These are phyloP conservation scores for Fraxinus cuspidata DNA, from an alignment of 257 asterid genomes.

Conservation along the genomic window DNA sequence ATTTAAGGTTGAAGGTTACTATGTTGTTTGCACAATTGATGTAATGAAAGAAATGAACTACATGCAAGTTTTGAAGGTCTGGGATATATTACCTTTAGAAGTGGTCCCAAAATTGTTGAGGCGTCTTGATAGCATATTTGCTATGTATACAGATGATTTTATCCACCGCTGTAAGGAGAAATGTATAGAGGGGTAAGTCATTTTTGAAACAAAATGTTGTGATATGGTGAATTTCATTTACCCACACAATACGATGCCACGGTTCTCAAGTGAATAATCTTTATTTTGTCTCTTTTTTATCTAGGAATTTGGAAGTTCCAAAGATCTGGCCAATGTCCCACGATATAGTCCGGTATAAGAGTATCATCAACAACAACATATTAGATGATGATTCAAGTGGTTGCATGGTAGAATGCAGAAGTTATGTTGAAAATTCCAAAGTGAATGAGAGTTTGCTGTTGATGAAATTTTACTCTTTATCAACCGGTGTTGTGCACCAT, in stretches of 20 bases:
- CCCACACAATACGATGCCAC: neutral
- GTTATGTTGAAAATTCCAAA: slow-evolving; percentile 57
- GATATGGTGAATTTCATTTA: neutral
- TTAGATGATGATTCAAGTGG: slow-evolving; percentile 26
- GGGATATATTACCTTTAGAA: slow-evolving; percentile 56
- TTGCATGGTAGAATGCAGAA: slow-evolving; percentile 32
- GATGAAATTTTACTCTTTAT: slow-evolving; percentile 71
- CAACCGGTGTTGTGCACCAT: slow-evolving; percentile 50
- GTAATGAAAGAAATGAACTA: slow-evolving; percentile 41
- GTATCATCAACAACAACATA: neutral
- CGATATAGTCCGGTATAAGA: slow-evolving; percentile 44
- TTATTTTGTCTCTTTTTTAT: slow-evolving; percentile 7
- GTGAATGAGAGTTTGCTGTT: slow-evolving; percentile 69
- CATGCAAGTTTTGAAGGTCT: slow-evolving; percentile 59
- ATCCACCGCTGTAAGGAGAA: slow-evolving; percentile 47
- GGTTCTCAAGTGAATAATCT: neutral
- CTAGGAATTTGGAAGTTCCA: slow-evolving; percentile 62
- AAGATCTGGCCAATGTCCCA: slow-evolving; percentile 45
- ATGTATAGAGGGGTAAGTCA: slow-evolving; percentile 50
- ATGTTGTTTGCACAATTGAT: slow-evolving; percentile 55
- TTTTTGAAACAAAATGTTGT: neutral
- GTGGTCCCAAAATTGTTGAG: slow-evolving; percentile 47
- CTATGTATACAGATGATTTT: slow-evolving; percentile 56
- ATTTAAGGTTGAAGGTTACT: slow-evolving; percentile 51
- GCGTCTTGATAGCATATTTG: slow-evolving; percentile 52